Base-by-base conservation (phyloP, 768 basidiomycete genomes). In the Lepiota brunneoincarnata region DNA sequence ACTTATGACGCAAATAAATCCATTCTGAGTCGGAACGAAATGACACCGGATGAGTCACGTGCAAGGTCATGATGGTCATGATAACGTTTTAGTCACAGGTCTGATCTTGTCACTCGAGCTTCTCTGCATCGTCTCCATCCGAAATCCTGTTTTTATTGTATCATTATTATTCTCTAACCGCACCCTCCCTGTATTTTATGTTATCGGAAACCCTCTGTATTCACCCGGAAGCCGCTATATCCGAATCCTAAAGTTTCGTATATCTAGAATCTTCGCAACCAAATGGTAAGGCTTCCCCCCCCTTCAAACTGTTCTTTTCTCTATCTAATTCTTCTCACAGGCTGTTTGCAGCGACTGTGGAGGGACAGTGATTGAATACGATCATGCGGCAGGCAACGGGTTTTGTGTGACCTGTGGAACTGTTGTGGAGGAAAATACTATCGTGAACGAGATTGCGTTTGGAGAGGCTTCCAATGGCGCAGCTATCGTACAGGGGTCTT, bases 401-500 rank as follows among this genome's bases (percentile, higher is more conserved):
- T 89, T 92, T 65, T 95, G 93, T 61, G 81, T 88, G 1, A 75
- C 80, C 60, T 98, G 95, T 61, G 93, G 92, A 42, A 89, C 87
- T 6, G 93, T 98, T 15, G 77, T 96, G 9, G 93, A 96, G 71
- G 92, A 97, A 69, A 94, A 93, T 64, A 84, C 88, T 2, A 93
- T 98, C 56, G 92, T 98, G 9, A 90, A 87, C 58, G 97, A 99
- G 67, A 83, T 99, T 51, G 84, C 86, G 1, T 99, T 99, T 61
- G 93, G 93, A n/a, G 97, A 99, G 75, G 89, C 90, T 3, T 81
- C 88, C 10, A 80, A 82, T 24, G 97, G 97, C 21, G 92, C 94
- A 4, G 95, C 96, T 1, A 91, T 98, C 77, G 95, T 97, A 1
- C 90, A 95, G 63, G 97, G 97, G 2, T 86, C 89, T 2, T 97